Evolutionary conservation across 768 basidiomycete species (phyloP).

Genomic region (Kwoniella sp.): DNA sequence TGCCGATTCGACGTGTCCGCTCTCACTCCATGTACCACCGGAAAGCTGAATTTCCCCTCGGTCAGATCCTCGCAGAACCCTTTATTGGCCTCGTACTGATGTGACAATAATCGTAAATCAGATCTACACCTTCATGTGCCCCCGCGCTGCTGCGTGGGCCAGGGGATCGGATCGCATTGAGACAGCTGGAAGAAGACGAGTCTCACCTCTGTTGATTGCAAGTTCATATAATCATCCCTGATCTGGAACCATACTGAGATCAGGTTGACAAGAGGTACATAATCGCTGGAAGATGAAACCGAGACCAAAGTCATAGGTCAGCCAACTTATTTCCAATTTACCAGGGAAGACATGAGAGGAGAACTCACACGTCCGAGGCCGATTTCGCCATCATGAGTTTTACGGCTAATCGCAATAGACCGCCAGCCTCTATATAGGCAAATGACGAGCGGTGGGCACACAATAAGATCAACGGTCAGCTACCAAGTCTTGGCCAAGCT

Average conservation of each 20-base stretch:
- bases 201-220: constrained; percentile 78
- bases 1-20: constrained; percentile 74
- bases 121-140: no score
- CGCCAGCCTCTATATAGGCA: constrained; percentile 76
- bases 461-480: neutral
- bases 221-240: constrained; percentile 94
- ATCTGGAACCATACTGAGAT: constrained; percentile 96
- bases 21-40: constrained; percentile 84
- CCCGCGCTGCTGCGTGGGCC: no score
- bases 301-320: constrained; percentile 9
- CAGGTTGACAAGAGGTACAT: constrained; percentile 87
- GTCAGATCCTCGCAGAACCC: constrained; percentile 88
- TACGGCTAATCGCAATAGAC: constrained; percentile 84
- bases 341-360: neutral
- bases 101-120: neutral
- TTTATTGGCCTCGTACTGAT: constrained; percentile 72
- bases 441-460: neutral
- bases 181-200: neutral
- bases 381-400: constrained; percentile 90
- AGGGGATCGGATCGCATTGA: no score
- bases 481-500: neutral
- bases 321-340: neutral
- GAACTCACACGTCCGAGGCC: constrained; percentile 55
- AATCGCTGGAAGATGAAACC: constrained; percentile 65
- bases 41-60: constrained; percentile 98